Evolutionary conservation across 2,329 filamentous ascomycete species (phyloP), one percentile per base, ranked within the genome.

Genomic region (Cercospora beticola): DNA sequence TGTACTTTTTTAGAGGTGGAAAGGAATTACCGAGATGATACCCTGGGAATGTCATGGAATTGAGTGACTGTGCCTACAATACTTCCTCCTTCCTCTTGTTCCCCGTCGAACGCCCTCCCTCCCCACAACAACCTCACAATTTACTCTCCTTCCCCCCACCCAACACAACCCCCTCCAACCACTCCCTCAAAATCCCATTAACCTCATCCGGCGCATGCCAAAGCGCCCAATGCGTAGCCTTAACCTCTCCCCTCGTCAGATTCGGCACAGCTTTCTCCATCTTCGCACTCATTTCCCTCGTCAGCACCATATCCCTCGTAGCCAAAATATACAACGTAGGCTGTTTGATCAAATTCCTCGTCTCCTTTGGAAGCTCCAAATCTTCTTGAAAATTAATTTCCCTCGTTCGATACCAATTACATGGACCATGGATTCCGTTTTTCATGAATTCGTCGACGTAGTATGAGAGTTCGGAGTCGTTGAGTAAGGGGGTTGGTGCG

Each of bases 211-310:
- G 85, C 71, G 86, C 87, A 83, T 97, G 88, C 83, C 88, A 89
- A 77, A 97, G 81, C 57, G 90, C 92, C 94, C 94, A 98, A 80
- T 98, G 95, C 18, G 85, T 83, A 0, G 90, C 86, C 40, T 89
- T 80, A 65, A 97, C 89, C 77, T 91, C 87, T 8, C 82, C 85
- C 69, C 85, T 84, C 7, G 87, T 90, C 75, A 96, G 79, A 58
- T 88, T 85, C 2, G 87, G 86, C 68, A 94, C 88, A 70, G 83
- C 82, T 71, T 84, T 82, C 21, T 89, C 89, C 92, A 97, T 97
- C 0, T 87, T 86, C 26, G 80, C 81, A 0, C 90, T 86, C 86
- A 97, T 87, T 46, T 84, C 82, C 0, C 92, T 89, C 66, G 89
- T 90, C 73, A 98, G 82, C 1, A 94, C 91, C 0, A 75, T 74